Evolutionary conservation across 306 rosid genomes (phyloP), one percentile per base, ranked within the genome.

Genomic region (Ziziphus jujuba): DNA sequence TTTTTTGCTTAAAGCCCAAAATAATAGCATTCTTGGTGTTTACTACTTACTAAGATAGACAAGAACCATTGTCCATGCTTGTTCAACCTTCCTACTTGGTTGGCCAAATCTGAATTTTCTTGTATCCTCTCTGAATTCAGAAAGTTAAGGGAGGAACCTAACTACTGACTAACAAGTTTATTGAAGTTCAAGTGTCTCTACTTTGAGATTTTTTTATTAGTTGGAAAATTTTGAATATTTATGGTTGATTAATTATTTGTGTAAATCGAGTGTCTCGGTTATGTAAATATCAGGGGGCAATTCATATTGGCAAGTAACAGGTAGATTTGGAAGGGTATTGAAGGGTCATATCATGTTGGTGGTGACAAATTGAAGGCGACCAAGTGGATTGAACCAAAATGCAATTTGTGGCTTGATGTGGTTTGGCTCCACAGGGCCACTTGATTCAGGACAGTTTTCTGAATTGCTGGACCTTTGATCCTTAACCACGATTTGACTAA

Each of bases 241-340:
- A 11, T 7, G 9, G 6, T 17, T 65, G 47, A 65, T 60, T 36
- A 5, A 11, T 35, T 3, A 60, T 11, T 19, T 60, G 65, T 11
- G 14, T 9, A n/a, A 21, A 20, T 59, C 35, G 35, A 47, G 23
- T 12, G 19, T 59, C 47, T 35, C n/a, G 16, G 6, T 59, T 35
- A 17, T 36, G 23, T 36, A 65, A 50, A 65, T 24, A 65, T 65
- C 70, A n/a, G 28, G 17, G 33, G 28, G 45, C 70, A 7, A 51
- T n/a, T 65, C 11, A 21, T 10, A 34, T 14, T 12, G 14, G 9
- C 1, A 33, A 20, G 22, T 49, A 47, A 49, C 28, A 51, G 59
- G 11, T 36, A 36, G 70, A 65, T 65, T 16, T 48, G 25, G 28
- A 23, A 20, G 56, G 47, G 22, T 25, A 65, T 48, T 17, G n/a